Evolutionary conservation across 805 yeast genomes (phyloP), one percentile per base, ranked within the genome.

Genomic region (Metschnikowia lochheadii): DNA sequence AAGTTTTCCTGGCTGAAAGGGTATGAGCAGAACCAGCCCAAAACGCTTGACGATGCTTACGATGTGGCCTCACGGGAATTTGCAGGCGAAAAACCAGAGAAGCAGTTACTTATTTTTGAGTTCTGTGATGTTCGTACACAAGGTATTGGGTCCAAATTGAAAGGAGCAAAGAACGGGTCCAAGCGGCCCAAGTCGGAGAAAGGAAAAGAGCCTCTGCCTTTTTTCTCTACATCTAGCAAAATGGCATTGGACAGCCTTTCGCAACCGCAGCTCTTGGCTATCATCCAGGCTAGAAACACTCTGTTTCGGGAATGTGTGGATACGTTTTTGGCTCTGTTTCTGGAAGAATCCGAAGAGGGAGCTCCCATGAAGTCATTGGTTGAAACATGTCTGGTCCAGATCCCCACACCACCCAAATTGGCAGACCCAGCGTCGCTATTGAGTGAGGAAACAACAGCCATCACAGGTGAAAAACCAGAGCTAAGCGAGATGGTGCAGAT

Each of bases 21-120:
- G 1, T 73, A 68, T 49, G 55, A 62, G 20, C 74, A 67, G 56
- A 58, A 63, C 14, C 60, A 64, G 40, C 64, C 67, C 3, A 61
- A 54, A 4, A 58, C 68, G 7, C 52, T 65, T 2, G 77, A 76
- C 44, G 87, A 86, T 2, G 83, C 72, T 46, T 72, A 80, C 38
- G 85, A 82, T 57, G 78, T 80, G 42, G 82, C 80, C 38, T 67
- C 70, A 10, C 85, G 81, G 60, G 49, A 49, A 8, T 70, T 79
- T 38, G 79, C 73, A 49, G 72, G 79, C 42, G 66, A 81, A 18
- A 76, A 79, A 40, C 64, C 63, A 13, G 63, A 61, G 10, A 72
- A 76, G 18, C 90, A 84, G 55, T 60, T 87, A 7, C 70, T 91
- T 26, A 73, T 88, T 1, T 86, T 91, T 61, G 91, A 86, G 56